Evolutionary conservation across 164 flowering plant genomes (phyloP), one percentile per base, ranked within the genome.

Genomic region (Euptelea pleiosperma): DNA sequence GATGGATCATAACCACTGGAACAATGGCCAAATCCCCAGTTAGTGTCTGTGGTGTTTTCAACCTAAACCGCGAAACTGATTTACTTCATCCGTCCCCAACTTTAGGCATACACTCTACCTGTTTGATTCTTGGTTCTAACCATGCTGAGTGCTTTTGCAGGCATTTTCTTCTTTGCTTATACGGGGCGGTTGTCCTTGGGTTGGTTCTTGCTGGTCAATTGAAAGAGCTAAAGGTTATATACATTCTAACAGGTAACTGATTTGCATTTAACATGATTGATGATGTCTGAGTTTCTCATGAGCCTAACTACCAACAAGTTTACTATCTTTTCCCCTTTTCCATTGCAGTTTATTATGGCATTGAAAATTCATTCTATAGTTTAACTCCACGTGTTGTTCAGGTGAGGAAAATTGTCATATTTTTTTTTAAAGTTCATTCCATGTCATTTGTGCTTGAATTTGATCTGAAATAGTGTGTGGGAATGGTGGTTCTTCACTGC

Each of bases 121-220:
- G 14, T 16, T n/a, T n/a, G n/a, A n/a, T n/a, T n/a, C n/a, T 11
- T 46, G 11, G 6, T 22, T 40, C 18, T 18, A 14, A n/a, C 15
- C 36, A 25, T 62, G 24, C 48, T 22, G 18, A 48, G 16, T 55
- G 39, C 35, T 62, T 68, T 35, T 69, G 61, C 78, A 93, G 99
- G 99, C 97, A 93, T 80, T 85, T 91, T 54, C 72, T 85, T 72
- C 79, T 93, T 49, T 88, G 99, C 47, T 33, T 86, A 30, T 93
- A 93, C 73, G 99, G 97, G 52, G 52, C 79, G 3, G 74, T 79
- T 21, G 82, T 77, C 37, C 58, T 93, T 61, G 90, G 64, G n/a
- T 76, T 90, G 57, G 43, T 93, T 71, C 83, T 93, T 64, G 96
- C 89, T 51, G 91, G 97, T 60, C 78, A 70, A 58, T 25, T 91